Conservation (phyloP, 306 rosid genomes). For the Psophocarpus tetragonolobus region DNA sequence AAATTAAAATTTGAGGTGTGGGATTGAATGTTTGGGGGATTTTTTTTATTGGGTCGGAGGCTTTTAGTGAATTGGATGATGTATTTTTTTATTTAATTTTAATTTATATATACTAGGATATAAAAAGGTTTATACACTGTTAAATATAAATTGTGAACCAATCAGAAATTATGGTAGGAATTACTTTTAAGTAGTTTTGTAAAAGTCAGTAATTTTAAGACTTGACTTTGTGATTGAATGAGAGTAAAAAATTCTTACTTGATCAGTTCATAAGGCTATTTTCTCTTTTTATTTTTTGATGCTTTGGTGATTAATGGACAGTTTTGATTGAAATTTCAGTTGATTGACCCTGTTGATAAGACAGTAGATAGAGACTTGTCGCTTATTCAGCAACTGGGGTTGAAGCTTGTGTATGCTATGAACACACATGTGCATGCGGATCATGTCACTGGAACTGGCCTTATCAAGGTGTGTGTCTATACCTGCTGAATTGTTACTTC, state of each 20-base stretch:
- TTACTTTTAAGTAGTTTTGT: background rate
- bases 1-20: slow-evolving; percentile 8
- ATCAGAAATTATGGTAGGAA: background rate
- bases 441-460: slow-evolving; percentile 95
- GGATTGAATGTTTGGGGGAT: background rate
- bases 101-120: background rate
- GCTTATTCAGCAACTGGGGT: slow-evolving; percentile 69
- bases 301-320: background rate
- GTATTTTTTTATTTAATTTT: background rate
- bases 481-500: background rate
- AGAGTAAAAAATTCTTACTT: background rate
- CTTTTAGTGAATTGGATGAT: slow-evolving; percentile 20
- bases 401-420: slow-evolving; percentile 77
- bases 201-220: background rate
- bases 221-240: background rate
- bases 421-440: slow-evolving; percentile 99
- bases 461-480: slow-evolving; percentile 67
- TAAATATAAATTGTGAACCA: too few species aligned
- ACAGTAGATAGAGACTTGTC: slow-evolving; percentile 86
- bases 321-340: slow-evolving; percentile 39
- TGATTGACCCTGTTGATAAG: slow-evolving; percentile 97
- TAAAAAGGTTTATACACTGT: background rate
- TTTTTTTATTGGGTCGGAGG: slow-evolving; percentile 9
- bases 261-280: too few species aligned
- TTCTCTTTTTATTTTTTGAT: background rate